Percentiles rank a stretch among this genome's conserved stretches.
Conservation (phyloP, 202 grass and related monocot species). For the Carex sylvatica region DNA sequence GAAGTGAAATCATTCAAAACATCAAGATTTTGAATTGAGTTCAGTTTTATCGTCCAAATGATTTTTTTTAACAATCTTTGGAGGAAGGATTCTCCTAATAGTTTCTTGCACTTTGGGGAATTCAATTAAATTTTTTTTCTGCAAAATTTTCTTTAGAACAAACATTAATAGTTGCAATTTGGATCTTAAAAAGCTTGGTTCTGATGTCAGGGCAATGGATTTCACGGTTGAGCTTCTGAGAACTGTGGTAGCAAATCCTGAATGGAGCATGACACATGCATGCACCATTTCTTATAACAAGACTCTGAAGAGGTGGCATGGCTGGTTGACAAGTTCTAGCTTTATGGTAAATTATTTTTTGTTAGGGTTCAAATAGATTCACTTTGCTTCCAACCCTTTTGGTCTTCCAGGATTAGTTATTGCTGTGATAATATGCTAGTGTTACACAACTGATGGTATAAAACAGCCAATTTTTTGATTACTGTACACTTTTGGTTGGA, state of each 20-base stretch:
- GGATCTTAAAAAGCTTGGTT: background rate
- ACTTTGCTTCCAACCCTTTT: background rate
- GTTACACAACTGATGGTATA: background rate
- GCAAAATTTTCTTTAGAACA: background rate
- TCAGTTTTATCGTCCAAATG: background rate
- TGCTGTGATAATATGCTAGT: background rate
- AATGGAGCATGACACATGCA: slow-evolving; percentile 32
- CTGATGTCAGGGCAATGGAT: slow-evolving; percentile 26
- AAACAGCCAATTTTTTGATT: background rate
- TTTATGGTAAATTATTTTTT: slow-evolving; percentile 30
- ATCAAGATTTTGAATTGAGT: background rate
- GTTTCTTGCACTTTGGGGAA: background rate
- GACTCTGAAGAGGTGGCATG: slow-evolving; percentile 35
- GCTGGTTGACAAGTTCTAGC: slow-evolving; percentile 35
- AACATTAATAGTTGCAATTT: background rate
- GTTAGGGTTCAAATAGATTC: background rate
- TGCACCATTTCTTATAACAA: slow-evolving; percentile 34
- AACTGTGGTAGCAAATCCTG: slow-evolving; percentile 16
- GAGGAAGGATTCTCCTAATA: background rate
- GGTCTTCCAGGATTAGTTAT: background rate
- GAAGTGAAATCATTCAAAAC: background rate
- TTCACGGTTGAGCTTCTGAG: slow-evolving; percentile 30
- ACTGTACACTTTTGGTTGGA: background rate
- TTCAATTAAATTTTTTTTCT: background rate
- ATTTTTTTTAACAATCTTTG: too few relatives aligned